Base-by-base conservation (phyloP, 345 rosid genomes). In the Microcos paniculata region DNA sequence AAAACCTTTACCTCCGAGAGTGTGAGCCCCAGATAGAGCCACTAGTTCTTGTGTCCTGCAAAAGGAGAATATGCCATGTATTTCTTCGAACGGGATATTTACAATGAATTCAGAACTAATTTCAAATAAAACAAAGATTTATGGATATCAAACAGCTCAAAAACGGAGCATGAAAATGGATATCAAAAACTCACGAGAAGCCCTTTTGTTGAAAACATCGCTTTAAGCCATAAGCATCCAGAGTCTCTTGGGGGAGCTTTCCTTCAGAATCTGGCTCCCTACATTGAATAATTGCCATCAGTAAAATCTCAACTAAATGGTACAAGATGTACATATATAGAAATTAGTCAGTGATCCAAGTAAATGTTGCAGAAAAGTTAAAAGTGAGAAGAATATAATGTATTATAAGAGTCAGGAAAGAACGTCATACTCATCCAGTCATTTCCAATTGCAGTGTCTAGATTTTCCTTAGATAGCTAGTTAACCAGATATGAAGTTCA, bases 1-100 rank as follows among this genome's bases (percentile, higher is more conserved):
- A 81, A 93, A 95, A 49, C 98, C 96, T 86, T 95, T 95, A 66
- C 93, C 80, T 48, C 99, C 99, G 15, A 91, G 75, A 51, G 98
- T 93, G 85, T 95, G 97, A 62, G 98, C 98, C 43, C 99, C 99
- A 71, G 93, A 93, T 48, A 92, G 84, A 8, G 90, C 96, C 70
- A 95, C 94, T 53, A 91, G 90, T 72, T 95, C 97, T 30, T 84
- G 93, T 40, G 91, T 87, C 74, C 98, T 93, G 90, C 57, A 53
- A 62, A 62, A 43, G 12, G 3, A 38, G 62, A 71, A 62, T 23
- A 55, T 35, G 52, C 8, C 56, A 43, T 6, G 18, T 59, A 16
- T 21, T 56, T 71, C 33, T 71, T 72, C 52, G 56, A 56, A 19
- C 35, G 24, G 16, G 40, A 55, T 15, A 30, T 67, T 67, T 67